Evolutionary conservation across 768 basidiomycete genomes (phyloP).

Genomic region (Xanthoconium stramineum): DNA sequence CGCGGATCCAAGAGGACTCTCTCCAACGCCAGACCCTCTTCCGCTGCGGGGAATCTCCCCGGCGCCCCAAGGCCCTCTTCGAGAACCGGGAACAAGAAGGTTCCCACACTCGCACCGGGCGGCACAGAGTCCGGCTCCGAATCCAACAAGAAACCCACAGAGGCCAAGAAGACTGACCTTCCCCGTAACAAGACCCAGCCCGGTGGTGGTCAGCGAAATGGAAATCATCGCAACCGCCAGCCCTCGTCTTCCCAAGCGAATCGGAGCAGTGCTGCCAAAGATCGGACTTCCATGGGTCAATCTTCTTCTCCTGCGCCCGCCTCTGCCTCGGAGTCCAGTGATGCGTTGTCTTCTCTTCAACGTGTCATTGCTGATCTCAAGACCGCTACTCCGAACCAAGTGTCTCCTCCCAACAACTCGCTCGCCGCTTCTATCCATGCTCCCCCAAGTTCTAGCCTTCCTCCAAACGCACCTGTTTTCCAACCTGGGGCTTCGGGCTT

Average conservation of each 20-base stretch:
- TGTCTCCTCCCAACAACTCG: conserved; percentile 37
- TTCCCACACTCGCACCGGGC: conserved; percentile 33
- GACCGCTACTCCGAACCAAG: conserved; percentile 60
- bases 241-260: conserved; percentile 56
- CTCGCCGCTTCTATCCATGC: conserved; percentile 44
- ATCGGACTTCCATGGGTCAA: conserved; percentile 39
- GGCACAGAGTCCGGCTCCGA: conserved; percentile 69
- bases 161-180: conserved; percentile 48
- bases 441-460: conserved; percentile 47
- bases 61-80: conserved; percentile 60
- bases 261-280: conserved; percentile 50
- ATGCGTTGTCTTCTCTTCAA: conserved; percentile 84
- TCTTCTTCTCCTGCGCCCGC: conserved; percentile 46
- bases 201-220: conserved; percentile 43
- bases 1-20: conserved; percentile 59
- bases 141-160: conserved; percentile 58
- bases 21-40: conserved; percentile 42
- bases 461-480: conserved; percentile 69
- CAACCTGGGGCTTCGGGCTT: conserved; percentile 64
- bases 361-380: conserved; percentile 93
- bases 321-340: conserved; percentile 62
- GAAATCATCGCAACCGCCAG: conserved; percentile 54
- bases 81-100: conserved; percentile 63
- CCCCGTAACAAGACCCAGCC: conserved; percentile 54
- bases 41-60: conserved; percentile 40